Evolutionary conservation across 2,329 filamentous ascomycete species (phyloP), one percentile per base, ranked within the genome.

Genomic region (Coleophoma eucalyptorum): DNA sequence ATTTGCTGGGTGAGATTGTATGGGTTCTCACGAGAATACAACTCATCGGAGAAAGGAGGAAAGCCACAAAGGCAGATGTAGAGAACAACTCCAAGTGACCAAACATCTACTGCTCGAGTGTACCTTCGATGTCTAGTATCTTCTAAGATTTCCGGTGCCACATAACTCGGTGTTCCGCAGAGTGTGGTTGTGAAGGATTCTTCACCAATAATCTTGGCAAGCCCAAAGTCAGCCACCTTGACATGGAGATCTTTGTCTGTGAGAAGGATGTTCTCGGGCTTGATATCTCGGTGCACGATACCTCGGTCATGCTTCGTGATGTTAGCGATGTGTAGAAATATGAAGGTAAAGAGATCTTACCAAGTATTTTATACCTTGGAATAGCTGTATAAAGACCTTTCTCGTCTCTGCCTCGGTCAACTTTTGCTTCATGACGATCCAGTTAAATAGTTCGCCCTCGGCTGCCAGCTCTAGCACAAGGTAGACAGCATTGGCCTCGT

Each of bases 31-130:
- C 72, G 72, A 1, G 84, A 85, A 70, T 86, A 89, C 0, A 97
- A 82, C 70, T 99, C 94, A 62, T 99, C 94, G 0, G 90, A 96
- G 71, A 99, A 99, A 0, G 94, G 94, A 4, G 93, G 94, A 64
- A 97, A 97, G 34, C 94, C 94, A 66, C 94, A 97, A 5, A 97
- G 80, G 66, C 91, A 97, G 61, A 97, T 97, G 71, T 97, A 99
- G 20, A 99, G 78, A 3, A 99, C 93, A 3, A 99, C 94, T n/a
- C 94, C 94, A 1, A 97, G 78, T 1, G 92, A 96, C 94, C 94
- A 97, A 40, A 97, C 79, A 67, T 99, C 94, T 10, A 99, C 94
- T 3, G 92, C 92, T 63, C 91, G 90, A 49, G 92, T 96, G 72
- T 99, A 99, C 65, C 89, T 89, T 58, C 94, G 85, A 54, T 90